Percentiles rank a stretch among this genome's conserved stretches.
phyloP scores from a whole-genome alignment of 306 rosid genomes.

The Prunus mira region DNA sequence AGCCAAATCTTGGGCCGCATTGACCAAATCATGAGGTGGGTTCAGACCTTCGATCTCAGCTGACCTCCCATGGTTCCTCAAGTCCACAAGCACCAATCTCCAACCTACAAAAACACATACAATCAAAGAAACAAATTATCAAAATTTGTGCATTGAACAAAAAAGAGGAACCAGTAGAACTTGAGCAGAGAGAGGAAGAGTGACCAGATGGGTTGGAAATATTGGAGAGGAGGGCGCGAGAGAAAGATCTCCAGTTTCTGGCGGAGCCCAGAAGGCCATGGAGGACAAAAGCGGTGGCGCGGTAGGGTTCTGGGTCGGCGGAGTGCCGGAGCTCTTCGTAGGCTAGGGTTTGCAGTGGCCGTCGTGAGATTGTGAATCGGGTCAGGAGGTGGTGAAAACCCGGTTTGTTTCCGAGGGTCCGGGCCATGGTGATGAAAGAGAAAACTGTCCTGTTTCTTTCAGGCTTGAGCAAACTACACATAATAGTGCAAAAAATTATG shows the following conservation, averaged over 20 bases:
- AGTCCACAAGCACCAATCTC: slow-evolving; percentile 85
- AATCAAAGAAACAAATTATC: background rate
- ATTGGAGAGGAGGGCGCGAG: slow-evolving; percentile 54
- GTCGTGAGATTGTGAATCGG: slow-evolving; percentile 46
- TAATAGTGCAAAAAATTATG: background rate
- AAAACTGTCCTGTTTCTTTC: too few species aligned
- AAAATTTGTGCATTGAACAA: background rate
- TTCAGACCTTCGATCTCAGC: slow-evolving; percentile 46
- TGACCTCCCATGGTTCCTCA: slow-evolving; percentile 85
- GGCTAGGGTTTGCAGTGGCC: slow-evolving; percentile 57
- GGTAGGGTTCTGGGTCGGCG: slow-evolving; percentile 37
- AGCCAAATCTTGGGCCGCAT: slow-evolving; percentile 75
- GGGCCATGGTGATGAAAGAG: slow-evolving; percentile 41
- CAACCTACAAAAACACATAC: slow-evolving; percentile 25
- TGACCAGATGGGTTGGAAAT: slow-evolving; percentile 64
- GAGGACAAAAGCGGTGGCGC: slow-evolving; percentile 69
- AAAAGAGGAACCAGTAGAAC: background rate
- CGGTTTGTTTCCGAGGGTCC: slow-evolving; percentile 35
- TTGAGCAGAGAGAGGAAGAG: background rate
- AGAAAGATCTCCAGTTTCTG: slow-evolving; percentile 85
- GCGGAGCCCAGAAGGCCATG: slow-evolving; percentile 85
- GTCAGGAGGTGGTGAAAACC: slow-evolving; percentile 23
- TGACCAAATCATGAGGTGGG: slow-evolving; percentile 71
- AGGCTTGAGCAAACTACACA: too few species aligned
- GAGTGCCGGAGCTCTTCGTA: slow-evolving; percentile 67